A percentile compares a stretch with the other conserved stretches of the same genome.
phyloP scores from a whole-genome alignment of 2,329 filamentous ascomycete species.

The Neocucurbitaria cava region DNA sequence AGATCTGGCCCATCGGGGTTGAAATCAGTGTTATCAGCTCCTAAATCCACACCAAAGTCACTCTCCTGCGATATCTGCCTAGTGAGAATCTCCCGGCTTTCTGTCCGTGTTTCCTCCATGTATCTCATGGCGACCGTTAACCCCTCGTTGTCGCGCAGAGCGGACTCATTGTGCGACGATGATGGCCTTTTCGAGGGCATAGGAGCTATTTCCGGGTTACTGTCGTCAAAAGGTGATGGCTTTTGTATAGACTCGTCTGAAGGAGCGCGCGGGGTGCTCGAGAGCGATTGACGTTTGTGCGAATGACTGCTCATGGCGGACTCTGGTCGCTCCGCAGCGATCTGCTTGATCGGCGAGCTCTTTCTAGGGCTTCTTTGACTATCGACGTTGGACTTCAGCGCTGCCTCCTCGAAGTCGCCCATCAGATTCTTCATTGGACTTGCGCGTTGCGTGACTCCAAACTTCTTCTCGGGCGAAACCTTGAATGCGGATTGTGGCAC shows the following conservation, averaged over 20 bases:
- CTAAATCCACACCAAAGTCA: conserved; percentile 27
- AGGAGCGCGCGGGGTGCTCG: conserved; percentile 32
- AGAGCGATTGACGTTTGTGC: conserved; percentile 36
- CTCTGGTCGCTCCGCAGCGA: conserved; percentile 26
- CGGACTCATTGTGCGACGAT: conserved; percentile 27
- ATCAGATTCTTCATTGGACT: conserved; percentile 41
- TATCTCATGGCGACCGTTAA: conserved; percentile 46
- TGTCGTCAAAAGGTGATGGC: conserved; percentile 16
- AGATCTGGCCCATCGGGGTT: conserved; percentile 40
- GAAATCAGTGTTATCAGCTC: conserved; percentile 40
- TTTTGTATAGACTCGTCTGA: conserved; percentile 27
- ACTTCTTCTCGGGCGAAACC: conserved; percentile 38
- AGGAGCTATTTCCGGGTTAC: conserved; percentile 17
- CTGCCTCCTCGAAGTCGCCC: conserved; percentile 34
- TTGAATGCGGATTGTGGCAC: conserved; percentile 43
- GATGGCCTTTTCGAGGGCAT: conserved; percentile 29
- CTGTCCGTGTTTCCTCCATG: conserved; percentile 38
- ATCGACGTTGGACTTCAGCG: conserved; percentile 4
- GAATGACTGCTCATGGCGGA: conserved; percentile 36
- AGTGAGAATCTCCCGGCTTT: conserved; percentile 27
- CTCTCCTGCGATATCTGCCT: conserved; percentile 32
- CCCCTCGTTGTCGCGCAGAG: conserved; percentile 48
- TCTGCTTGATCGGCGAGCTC: conserved; percentile 34
- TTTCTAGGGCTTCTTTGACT: conserved; percentile 31
- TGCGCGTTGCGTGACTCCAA: conserved; percentile 32